Conservation (phyloP, 305 asterid genomes). For the Fraxinus angustifolia region DNA sequence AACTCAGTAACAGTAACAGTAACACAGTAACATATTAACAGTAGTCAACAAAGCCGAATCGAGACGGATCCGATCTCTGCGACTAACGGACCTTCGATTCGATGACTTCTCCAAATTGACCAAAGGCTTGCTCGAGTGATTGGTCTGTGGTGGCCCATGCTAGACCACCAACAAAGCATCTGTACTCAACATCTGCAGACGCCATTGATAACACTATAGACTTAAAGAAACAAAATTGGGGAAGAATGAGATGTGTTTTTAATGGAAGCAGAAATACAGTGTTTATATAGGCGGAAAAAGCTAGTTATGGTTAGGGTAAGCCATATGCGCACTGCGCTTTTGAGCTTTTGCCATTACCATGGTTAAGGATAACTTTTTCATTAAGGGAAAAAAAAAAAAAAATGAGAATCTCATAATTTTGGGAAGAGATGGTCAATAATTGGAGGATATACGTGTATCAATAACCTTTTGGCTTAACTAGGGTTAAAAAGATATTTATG, state of each 20-base stretch:
- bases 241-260: neutral
- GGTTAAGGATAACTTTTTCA: neutral
- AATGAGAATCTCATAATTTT: neutral
- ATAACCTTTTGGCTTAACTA: too few species aligned
- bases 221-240: neutral
- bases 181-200: conserved; percentile 40
- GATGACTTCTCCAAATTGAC: conserved; percentile 45
- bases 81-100: conserved; percentile 76
- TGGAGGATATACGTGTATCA: too few species aligned
- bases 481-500: too few species aligned
- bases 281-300: neutral
- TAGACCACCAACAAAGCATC: conserved; percentile 70
- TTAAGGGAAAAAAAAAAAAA: neutral
- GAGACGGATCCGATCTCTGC: conserved; percentile 56
- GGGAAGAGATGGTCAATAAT: neutral
- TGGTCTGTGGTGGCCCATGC: conserved; percentile 63
- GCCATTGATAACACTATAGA: conserved; percentile 15
- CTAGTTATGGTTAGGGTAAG: conserved; percentile 19
- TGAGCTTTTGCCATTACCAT: neutral
- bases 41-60: conserved; percentile 41
- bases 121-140: conserved; percentile 41
- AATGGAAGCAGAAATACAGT: neutral
- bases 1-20: conserved; percentile 27
- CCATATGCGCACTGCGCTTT: conserved; percentile 27
- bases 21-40: conserved; percentile 35